These are phyloP conservation scores for Pythium chondricola DNA, from an alignment of 352 stramenopile genomes.

Conservation along the genomic window DNA sequence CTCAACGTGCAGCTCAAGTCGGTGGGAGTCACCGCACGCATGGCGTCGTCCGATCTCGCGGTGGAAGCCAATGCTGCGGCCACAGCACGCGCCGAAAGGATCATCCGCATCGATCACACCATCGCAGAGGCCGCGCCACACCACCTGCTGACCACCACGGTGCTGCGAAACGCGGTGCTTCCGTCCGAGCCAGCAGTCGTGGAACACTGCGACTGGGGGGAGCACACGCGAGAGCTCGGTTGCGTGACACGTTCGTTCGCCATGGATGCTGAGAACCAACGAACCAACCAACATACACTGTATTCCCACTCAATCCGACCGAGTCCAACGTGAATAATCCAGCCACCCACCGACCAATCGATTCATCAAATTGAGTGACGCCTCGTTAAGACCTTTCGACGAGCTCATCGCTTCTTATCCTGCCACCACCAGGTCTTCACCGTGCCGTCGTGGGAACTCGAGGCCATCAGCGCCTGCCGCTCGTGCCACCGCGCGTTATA, in stretches of 20 bases:
- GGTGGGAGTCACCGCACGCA: not conserved
- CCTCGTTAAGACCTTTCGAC: too few relatives aligned
- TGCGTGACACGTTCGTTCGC: too few relatives aligned
- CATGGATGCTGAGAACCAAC: too few relatives aligned
- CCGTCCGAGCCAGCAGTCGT: not conserved
- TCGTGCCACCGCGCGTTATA: conserved; percentile 87
- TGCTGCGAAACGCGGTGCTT: conserved; percentile 3
- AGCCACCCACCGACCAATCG: too few relatives aligned
- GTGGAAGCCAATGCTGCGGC: not conserved
- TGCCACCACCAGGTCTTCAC: conserved; percentile 89
- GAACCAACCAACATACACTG: too few relatives aligned
- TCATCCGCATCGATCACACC: not conserved
- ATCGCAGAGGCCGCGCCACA: not conserved
- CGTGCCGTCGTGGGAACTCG: conserved; percentile 83
- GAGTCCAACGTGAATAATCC: too few relatives aligned
- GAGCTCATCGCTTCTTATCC: conserved; percentile 60
- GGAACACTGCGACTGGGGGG: too few relatives aligned
- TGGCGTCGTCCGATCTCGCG: not conserved
- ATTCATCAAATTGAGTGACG: too few relatives aligned
- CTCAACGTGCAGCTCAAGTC: not conserved
- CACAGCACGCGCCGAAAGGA: not conserved
- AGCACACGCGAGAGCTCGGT: too few relatives aligned
- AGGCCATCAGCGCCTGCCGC: conserved; percentile 78
- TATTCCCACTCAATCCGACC: too few relatives aligned
- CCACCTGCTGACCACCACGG: not conserved